Percentiles rank a stretch among this genome's conserved stretches.
Evolutionary conservation across 805 yeast genomes (phyloP).

Genomic region (Saccharomycopsis sp.): DNA sequence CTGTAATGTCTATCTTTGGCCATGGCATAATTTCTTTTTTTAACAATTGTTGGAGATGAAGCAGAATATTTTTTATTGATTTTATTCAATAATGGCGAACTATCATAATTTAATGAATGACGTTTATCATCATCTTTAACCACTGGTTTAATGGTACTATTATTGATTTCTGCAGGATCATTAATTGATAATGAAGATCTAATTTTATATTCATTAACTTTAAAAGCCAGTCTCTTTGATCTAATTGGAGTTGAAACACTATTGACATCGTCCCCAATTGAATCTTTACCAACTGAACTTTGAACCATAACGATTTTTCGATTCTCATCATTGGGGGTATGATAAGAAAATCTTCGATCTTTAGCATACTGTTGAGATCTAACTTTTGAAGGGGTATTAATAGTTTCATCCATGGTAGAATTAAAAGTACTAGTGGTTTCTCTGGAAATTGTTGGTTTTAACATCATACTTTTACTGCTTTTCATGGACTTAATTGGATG

Average conservation of each 20-base stretch:
- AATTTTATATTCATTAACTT: background rate
- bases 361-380: background rate
- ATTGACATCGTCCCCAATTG: background rate
- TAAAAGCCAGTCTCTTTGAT: background rate
- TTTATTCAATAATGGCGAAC: too few species aligned
- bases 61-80: too few species aligned
- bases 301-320: background rate
- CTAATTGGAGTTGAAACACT: background rate
- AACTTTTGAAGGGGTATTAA: slow-evolving; percentile 2
- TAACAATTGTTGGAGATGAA: slow-evolving; percentile 3
- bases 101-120: slow-evolving; percentile 1
- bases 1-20: background rate
- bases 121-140: background rate
- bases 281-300: background rate
- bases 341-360: background rate
- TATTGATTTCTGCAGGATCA: background rate
- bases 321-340: slow-evolving; percentile 1
- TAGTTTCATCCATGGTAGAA: slow-evolving; percentile 6
- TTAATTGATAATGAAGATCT: background rate
- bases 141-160: slow-evolving; percentile 13
- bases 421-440: slow-evolving; percentile 4
- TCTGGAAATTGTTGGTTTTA: background rate
- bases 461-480: background rate
- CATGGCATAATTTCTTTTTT: slow-evolving; percentile 2
- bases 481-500: background rate